Conservation (phyloP, 1,139 yeast genomes). For the Diutina mesorugosa region DNA sequence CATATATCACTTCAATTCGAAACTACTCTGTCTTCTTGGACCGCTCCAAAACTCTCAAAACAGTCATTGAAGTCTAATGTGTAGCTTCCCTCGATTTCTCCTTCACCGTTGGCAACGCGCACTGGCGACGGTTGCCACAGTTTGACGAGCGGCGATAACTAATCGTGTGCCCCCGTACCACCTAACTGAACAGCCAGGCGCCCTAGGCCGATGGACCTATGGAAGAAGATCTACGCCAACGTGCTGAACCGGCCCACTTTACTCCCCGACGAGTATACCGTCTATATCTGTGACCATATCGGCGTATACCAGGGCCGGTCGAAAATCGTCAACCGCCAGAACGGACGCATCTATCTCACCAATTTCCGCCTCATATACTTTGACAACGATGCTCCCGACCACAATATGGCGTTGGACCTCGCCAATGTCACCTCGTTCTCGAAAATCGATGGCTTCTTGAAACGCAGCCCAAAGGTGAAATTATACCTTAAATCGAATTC, state of each 20-base stretch:
- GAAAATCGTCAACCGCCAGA: constrained; percentile 51
- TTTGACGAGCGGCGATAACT: no score
- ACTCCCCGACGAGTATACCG: constrained; percentile 23
- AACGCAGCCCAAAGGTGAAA: constrained; percentile 69
- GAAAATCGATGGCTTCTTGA: constrained; percentile 50
- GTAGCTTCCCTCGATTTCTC: no score
- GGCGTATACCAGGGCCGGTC: constrained; percentile 64
- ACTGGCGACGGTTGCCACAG: no score
- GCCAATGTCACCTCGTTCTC: constrained; percentile 30
- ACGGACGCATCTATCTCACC: constrained; percentile 72
- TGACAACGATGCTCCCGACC: constrained; percentile 28
- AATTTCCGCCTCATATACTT: constrained; percentile 61
- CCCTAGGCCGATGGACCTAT: constrained; percentile 8
- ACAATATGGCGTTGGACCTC: constrained; percentile 40
- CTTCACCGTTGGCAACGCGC: no score
- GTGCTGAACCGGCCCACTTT: constrained; percentile 36
- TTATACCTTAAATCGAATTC: constrained; percentile 9
- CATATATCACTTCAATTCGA: no score
- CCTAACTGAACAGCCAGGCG: no score
- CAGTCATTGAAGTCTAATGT: no score
- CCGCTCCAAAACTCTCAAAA: no score
- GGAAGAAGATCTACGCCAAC: constrained; percentile 28
- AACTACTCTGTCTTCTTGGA: no score
- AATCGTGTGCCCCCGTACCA: no score
- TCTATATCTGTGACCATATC: constrained; percentile 39